Evolutionary conservation across 805 yeast species (phyloP).

Genomic region (Lipomyces yamanashiensis): DNA sequence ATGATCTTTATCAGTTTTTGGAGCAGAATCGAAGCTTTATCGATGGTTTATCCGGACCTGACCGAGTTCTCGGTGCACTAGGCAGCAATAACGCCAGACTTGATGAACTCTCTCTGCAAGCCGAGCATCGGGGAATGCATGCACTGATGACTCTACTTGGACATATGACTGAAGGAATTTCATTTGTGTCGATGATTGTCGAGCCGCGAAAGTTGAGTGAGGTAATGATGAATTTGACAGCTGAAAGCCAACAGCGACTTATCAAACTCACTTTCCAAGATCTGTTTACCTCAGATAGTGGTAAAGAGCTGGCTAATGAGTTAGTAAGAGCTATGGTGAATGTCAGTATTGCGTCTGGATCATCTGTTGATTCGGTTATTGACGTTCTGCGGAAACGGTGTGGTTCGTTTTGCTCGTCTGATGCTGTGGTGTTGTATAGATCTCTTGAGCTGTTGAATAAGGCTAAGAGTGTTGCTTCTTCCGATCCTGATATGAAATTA

Average conservation of each 20-base stretch:
- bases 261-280: slow-evolving; percentile 71
- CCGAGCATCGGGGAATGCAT: slow-evolving; percentile 86
- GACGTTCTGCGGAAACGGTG: slow-evolving; percentile 87
- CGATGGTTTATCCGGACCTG: slow-evolving; percentile 50
- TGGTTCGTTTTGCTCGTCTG: slow-evolving; percentile 91
- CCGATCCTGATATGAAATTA: slow-evolving; percentile 69
- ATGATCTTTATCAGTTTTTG: slow-evolving; percentile 47
- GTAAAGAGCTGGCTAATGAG: slow-evolving; percentile 75
- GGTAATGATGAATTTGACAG: slow-evolving; percentile 68
- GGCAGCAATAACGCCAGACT: slow-evolving; percentile 41
- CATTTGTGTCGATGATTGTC: slow-evolving; percentile 81
- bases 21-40: slow-evolving; percentile 52
- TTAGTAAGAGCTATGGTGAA: slow-evolving; percentile 87
- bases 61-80: slow-evolving; percentile 26
- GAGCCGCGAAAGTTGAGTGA: slow-evolving; percentile 48
- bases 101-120: slow-evolving; percentile 56
- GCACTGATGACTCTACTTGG: slow-evolving; percentile 74
- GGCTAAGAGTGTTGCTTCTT: slow-evolving; percentile 73
- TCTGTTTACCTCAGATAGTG: slow-evolving; percentile 71
- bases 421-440: slow-evolving; percentile 89
- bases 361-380: slow-evolving; percentile 88
- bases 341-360: slow-evolving; percentile 87
- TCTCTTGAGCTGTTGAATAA: slow-evolving; percentile 89
- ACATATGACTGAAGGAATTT: slow-evolving; percentile 85
- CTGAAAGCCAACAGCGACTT: slow-evolving; percentile 70